Base-by-base conservation (phyloP, 2,329 filamentous ascomycete genomes). In the Chrysosporium queenslandicum region DNA sequence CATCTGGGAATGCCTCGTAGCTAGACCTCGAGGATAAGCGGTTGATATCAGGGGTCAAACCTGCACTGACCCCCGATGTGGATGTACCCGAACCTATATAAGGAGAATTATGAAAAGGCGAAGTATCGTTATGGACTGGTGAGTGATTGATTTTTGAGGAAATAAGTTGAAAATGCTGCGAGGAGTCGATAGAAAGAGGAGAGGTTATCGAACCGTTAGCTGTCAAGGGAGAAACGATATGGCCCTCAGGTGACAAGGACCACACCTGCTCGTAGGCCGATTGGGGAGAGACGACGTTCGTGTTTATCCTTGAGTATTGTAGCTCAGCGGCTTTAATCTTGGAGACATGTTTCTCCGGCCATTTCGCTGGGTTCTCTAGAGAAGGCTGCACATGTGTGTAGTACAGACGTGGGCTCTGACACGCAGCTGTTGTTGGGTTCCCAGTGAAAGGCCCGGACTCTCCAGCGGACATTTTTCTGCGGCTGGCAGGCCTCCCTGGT, bases 171-270 rank as follows among this genome's bases (percentile, higher is more conserved):
- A 53, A 47, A n/a, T 57, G 54, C 46, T 56, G 58, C 23, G 60
- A 55, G 55, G 58, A 56, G 45, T 60, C 56, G 20, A 58, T 46
- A 36, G 58, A 51, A 12, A 62, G 52, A 16, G 61, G 60, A 29
- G 59, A 60, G 18, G 61, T 55, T 16, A 61, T 48, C 11, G 61
- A 56, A 20, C 56, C 27, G 8, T 50, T 25, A 27, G 40, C 46
- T 30, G 56, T 51, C n/a, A 56, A 14, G 11, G 27, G 6, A 36
- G 43, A 54, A 3, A 36, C 9, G 12, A 53, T 45, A 16, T 36
- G 39, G 9, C 30, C 21, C 18, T 37, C n/a, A 18, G 36, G 37
- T n/a, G 36, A 20, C 20, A 9, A 29, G 20, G 41, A 34, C 36
- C 29, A 46, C 12, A 32, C 25, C 8, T 49, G 41, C n/a, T 30